Evolutionary conservation across 805 yeast genomes (phyloP), one percentile per base, ranked within the genome.

Genomic region (Lachancea lanzarotensis): DNA sequence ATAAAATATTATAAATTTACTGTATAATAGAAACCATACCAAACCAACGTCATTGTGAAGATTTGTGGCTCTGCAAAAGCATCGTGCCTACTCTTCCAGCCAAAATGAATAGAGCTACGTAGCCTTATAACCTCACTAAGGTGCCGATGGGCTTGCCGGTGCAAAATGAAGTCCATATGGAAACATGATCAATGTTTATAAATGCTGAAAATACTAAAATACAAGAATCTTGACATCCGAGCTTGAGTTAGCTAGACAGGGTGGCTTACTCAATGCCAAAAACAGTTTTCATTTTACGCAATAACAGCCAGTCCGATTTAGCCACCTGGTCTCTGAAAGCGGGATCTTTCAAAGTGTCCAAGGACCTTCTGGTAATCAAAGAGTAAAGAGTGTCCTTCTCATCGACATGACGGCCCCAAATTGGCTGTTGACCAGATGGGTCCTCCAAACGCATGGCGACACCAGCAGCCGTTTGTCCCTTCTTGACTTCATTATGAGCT

Each of bases 321-420:
- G 91, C 75, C 51, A 93, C 98, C 50, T 86, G 79, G 57, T 86
- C 91, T 69, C 99, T 80, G 81, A 93, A 93, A 3, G 98, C 97
- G 35, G 96, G 95, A 60, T 93, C 98, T 72, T 93, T 93, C 75
- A 93, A 79, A n/a, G 95, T 85, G 65, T 93, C 97, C 56, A 93
- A 90, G 30, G 96, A 85, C 67, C 75, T 85, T 74, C 98, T 81
- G 11, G 93, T 64, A 52, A 93, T 78, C 71, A 84, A 74, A n/a
- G 98, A 91, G 70, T 90, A 93, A 62, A 93, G 73, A 38, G 78
- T 75, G 67, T 93, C 99, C 47, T 79, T 72, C 69, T 93, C 99
- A 66, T 89, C 96, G 56, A 93, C 95, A 63, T 93, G 99, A 73
- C 98, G 87, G 52, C 99, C 99, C 98, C 98, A 93, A 12, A 87